These are phyloP conservation scores for Cercophora sp. DNA, from an alignment of 495 filamentous ascomycete species.

Conservation along the genomic window DNA sequence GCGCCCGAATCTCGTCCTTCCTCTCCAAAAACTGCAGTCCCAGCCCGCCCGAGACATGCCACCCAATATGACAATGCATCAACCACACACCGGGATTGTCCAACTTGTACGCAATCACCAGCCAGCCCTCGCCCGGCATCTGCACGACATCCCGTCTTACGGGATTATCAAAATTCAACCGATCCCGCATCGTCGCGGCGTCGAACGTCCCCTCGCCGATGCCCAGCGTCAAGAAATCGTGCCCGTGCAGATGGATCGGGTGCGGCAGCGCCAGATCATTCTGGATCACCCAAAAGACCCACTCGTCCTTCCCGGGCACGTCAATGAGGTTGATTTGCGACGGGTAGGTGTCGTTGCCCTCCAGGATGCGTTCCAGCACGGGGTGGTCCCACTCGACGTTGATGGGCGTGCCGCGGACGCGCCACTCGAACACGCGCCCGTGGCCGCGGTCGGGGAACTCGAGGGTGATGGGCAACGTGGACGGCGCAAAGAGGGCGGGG, in stretches of 20 bases:
- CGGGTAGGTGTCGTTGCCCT: constrained; percentile 28
- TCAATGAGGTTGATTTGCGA: constrained; percentile 28
- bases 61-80: constrained; percentile 48
- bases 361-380: constrained; percentile 28
- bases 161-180: constrained; percentile 39
- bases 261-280: constrained; percentile 33
- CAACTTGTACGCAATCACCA: constrained; percentile 43
- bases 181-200: constrained; percentile 13
- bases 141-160: constrained; percentile 34
- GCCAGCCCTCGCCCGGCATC: constrained; percentile 33
- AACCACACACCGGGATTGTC: constrained; percentile 47
- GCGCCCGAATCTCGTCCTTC: constrained; percentile 30
- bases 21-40: constrained; percentile 46
- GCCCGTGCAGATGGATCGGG: constrained; percentile 56
- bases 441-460: constrained; percentile 6
- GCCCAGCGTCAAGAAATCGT: constrained; percentile 55
- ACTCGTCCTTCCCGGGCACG: constrained; percentile 24
- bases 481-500: constrained; percentile 9
- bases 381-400: constrained; percentile 36
- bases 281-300: constrained; percentile 36
- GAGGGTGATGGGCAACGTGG: constrained; percentile 13
- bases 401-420: constrained; percentile 28
- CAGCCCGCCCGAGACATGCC: constrained; percentile 47
- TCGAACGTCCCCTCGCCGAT: constrained; percentile 41
- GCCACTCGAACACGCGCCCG: constrained; percentile 32